Base-by-base conservation (phyloP, 441 rosid genomes). In the Pelargonium cotyledonis region DNA sequence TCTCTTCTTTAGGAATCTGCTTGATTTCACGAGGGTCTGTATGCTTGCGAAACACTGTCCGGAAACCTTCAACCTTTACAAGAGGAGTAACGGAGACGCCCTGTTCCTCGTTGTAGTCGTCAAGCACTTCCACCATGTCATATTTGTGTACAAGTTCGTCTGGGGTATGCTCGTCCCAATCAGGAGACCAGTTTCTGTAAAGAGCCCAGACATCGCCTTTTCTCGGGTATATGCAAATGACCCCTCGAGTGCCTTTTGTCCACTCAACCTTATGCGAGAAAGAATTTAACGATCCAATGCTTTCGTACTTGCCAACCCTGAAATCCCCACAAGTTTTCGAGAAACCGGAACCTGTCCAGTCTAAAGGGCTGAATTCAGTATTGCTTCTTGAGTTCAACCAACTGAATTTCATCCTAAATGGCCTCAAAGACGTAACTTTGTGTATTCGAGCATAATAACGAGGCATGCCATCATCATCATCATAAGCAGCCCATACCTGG, bases 401-500 rank as follows among this genome's bases (percentile, higher is more conserved):
- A 70, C 97, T 89, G 73, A 95, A 90, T 75, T 76, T 81, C 93
- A 92, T 70, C 85, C 82, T 86, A 70, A 95, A 90, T 16, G 97
- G 99, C 46, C 79, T 79, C 79, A 75, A 21, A 60, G 97, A 90
- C 4, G 92, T 72, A 68, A 95, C 91, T 73, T 85, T 82, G 35
- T 85, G 94, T 73, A 95, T 85, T 80, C 91, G 85, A 63, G 98
- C 98, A 73, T 92, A 95, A 68, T 78, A 92, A 51, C 99, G 88
- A 51, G 99, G 99, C 99, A 95, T 89, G 57, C 97, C 98, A 73
- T 92, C 98, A 14, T 84, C 84, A 69, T 82, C 85, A 29, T 95
- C 99, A 70, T 95, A 92, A 4, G 91, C 99, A 68, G 98, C 99
- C 99, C 98, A 95, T 49, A 95, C 88, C 78, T 92, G 86, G 72